Base-by-base conservation (phyloP, 352 stramenopile genomes). In the Globisporangium cylindrosporum region DNA sequence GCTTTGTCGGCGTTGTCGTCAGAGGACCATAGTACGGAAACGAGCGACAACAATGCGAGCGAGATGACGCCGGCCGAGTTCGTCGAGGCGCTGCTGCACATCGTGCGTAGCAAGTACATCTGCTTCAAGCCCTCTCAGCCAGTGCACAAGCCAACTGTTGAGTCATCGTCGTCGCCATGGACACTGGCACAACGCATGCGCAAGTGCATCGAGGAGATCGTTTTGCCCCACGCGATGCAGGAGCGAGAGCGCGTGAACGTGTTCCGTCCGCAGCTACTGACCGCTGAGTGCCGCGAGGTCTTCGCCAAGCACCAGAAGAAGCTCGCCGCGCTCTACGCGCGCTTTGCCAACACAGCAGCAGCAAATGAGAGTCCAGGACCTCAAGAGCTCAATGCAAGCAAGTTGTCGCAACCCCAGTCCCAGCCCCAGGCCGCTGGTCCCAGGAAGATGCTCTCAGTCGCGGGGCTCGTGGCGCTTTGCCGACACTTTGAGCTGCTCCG, bases 61-160 rank as follows among this genome's bases (percentile, higher is more conserved):
- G 82, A 91, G 58, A 89, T 91, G 82, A 88, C 80, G 3, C 77
- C 80, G 0, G 79, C 73, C 10, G 82, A 92, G 63, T 92, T 92
- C 54, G 76, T 92, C 15, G 81, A 92, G 55, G 79, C 79, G 14
- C 71, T 92, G 14, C 71, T 90, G 15, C 73, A 87, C 55, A 81
- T 92, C 15, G 73, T 74, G 27, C 62, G 63, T 14, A 90, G 80
- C 64, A 76, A 75, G 60, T 73, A 72, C 55, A 57, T 87, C 4
- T 69, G 67, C 27, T 64, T 81, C 61, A 62, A 66, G 32, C 46
- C 41, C 53, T 24, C 10, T 9, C 56, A 12, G 15, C 4, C 29
- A 8, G 41, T 27, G 29, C 7, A 20, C 3, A 60, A 53, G 41
- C 0, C 41, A 8, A 48, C 14, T 6, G 14, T 3, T 18, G 12